A percentile compares a stretch with the other conserved stretches of the same genome.
Evolutionary conservation across 2,329 filamentous ascomycete species (phyloP).

Genomic region (Phyllosticta citribraziliensis): DNA sequence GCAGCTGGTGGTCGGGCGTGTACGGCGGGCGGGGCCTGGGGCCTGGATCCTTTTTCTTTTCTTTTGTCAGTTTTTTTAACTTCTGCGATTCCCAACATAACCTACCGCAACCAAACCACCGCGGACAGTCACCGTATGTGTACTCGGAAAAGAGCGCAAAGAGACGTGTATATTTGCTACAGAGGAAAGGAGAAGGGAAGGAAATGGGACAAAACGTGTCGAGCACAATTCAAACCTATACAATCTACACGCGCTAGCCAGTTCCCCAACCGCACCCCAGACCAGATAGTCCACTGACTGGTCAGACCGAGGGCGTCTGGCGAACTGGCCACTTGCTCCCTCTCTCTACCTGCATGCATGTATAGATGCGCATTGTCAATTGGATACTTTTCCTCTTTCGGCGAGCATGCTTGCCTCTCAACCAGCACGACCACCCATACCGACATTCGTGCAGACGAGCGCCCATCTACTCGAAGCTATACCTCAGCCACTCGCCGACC

Average conservation of each 20-base stretch:
- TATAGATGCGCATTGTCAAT: background rate
- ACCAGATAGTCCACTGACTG: too few species aligned
- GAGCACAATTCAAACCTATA: background rate
- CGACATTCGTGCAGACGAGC: background rate
- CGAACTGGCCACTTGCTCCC: background rate
- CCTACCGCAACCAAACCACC: too few species aligned
- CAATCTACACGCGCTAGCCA: background rate
- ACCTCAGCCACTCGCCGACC: slow-evolving; percentile 67
- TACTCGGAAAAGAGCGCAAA: background rate
- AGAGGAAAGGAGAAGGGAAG: background rate
- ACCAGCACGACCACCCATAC: background rate
- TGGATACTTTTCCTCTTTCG: background rate
- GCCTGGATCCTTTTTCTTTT: too few species aligned
- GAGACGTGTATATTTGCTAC: background rate
- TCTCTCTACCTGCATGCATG: background rate
- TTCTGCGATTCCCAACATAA: too few species aligned
- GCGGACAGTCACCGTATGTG: too few species aligned
- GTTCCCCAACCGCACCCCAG: background rate
- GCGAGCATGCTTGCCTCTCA: background rate
- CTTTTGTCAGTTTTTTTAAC: background rate
- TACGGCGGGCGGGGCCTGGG: too few species aligned
- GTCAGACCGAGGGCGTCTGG: background rate
- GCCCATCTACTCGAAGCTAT: slow-evolving; percentile 37
- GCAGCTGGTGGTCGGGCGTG: too few species aligned
- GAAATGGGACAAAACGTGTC: background rate